Evolutionary conservation across 345 rosid genomes (phyloP).

Genomic region (Hibiscus trionum): DNA sequence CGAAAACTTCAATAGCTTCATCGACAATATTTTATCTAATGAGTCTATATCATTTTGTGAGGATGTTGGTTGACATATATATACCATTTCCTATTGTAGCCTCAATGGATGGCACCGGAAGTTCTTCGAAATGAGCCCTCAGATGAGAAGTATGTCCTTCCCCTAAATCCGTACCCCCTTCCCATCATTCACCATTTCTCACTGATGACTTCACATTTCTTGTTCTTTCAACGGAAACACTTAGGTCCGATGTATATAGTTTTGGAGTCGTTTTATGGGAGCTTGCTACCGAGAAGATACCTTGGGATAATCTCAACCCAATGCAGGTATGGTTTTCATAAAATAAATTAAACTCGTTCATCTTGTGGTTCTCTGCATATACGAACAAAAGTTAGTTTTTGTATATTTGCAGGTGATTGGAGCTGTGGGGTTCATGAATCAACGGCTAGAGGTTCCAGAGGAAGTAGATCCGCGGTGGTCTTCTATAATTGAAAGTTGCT

Average conservation of each 20-base stretch:
- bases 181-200: neutral
- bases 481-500: conserved; percentile 82
- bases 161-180: neutral
- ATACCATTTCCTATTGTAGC: conserved; percentile 40
- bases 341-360: neutral
- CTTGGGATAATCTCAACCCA: conserved; percentile 94
- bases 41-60: neutral
- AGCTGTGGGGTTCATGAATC: conserved; percentile 98
- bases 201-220: conserved; percentile 10
- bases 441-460: conserved; percentile 76
- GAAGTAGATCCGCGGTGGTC: conserved; percentile 78
- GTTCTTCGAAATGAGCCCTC: conserved; percentile 95
- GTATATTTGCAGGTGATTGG: conserved; percentile 73
- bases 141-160: conserved; percentile 77
- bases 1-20: neutral
- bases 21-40: neutral
- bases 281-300: conserved; percentile 90
- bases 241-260: conserved; percentile 92
- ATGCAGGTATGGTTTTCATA: conserved; percentile 62
- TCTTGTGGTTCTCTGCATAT: neutral
- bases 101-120: conserved; percentile 91
- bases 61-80: neutral
- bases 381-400: conserved; percentile 20
- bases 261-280: conserved; percentile 95
- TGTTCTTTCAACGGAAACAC: conserved; percentile 10